Conservation (phyloP, 2,329 filamentous ascomycete genomes). For the Cytospora schulzeri region DNA sequence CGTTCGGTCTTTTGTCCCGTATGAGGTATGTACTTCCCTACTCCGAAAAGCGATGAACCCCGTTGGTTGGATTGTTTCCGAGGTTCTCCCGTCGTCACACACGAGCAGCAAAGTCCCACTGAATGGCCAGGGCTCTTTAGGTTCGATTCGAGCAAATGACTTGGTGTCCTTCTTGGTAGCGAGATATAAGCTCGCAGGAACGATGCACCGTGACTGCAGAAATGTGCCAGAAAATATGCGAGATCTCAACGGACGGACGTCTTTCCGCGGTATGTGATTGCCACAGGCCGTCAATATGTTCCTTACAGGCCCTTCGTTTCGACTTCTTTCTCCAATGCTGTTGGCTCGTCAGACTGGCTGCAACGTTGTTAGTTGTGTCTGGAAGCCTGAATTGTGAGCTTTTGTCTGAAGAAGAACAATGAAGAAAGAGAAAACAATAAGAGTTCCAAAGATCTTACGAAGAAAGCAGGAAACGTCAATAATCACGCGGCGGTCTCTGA, state of each 20-base stretch:
- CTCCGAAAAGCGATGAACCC: neutral
- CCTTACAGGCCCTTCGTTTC: neutral
- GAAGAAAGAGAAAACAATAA: neutral
- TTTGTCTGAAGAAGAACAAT: neutral
- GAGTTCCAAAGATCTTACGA: neutral
- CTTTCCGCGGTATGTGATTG: neutral
- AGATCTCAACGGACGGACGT: neutral
- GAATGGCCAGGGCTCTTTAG: neutral
- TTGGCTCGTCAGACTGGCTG: neutral
- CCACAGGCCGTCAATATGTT: neutral
- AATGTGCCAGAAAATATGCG: neutral
- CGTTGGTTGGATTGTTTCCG: neutral
- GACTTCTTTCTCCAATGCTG: neutral
- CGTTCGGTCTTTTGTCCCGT: neutral
- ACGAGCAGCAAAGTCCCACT: neutral
- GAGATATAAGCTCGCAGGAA: neutral
- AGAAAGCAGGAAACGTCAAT: neutral
- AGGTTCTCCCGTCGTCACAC: neutral
- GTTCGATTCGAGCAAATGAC: neutral
- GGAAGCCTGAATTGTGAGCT: neutral
- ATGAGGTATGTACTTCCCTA: neutral
- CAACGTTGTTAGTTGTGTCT: neutral
- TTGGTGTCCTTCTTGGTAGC: neutral
- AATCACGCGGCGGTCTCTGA: neutral
- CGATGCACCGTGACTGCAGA: neutral